Evolutionary conservation across 331 rosid genomes (phyloP), one percentile per base, ranked within the genome.

Genomic region (Quercus phellos): DNA sequence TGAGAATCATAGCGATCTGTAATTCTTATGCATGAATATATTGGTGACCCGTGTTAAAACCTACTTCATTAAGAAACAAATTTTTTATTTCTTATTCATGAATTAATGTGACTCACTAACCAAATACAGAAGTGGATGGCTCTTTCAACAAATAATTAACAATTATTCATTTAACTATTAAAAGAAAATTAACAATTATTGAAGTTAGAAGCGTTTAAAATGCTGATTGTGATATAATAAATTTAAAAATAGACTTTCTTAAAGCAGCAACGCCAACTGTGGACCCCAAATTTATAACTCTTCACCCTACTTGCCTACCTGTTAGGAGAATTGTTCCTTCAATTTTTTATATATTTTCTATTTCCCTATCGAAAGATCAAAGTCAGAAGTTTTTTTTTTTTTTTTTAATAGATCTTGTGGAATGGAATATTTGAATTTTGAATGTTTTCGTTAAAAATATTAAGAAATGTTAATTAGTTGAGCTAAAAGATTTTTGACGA

Each of bases 401-500:
- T 24, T 24, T 24, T 24, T 24, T 24, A 24, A n/a, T n/a, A 24
- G 26, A 24, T 24, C 26, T 24, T 24, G 10, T 35, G 43, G 6
- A 35, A 6, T 6, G 10, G 2, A 35, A 6, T 35, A 1, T 8
- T 1, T 7, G 0, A 38, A 7, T 38, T 38, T 7, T 38, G 9
- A 38, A 38, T 38, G 0, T 38, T 35, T 38, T 0, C 0, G 0
- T 7, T 38, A 38, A 38, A 1, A 38, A 38, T 38, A 38, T 1
- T 38, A 38, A 38, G 0, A 7, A 38, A 7, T 7, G 0, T 38
- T 0, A 38, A 38, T 38, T 38, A 1, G 0, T 38, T 7, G 1
- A 7, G 0, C 0, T 0, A 38, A 0, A 38, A 7, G 0, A 35
- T 10, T 35, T 35, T 35, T 7, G 10, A 35, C 2, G 2, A 7